Conservation (phyloP, 2,329 filamentous ascomycete species). For the Fusarium keratoplasticum region DNA sequence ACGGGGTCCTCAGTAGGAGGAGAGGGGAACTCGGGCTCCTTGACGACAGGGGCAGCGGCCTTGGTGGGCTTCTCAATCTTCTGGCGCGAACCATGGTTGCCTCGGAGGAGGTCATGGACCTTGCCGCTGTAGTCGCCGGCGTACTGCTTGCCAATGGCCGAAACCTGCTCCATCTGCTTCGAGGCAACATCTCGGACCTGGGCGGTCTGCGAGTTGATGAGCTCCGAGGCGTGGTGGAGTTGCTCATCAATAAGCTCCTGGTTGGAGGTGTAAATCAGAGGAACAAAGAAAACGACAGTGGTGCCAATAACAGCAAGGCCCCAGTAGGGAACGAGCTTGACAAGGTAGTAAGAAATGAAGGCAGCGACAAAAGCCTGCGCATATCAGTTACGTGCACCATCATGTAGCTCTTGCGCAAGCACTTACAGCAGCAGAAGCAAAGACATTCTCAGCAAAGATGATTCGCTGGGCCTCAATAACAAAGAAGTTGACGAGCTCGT, state of each 20-base stretch:
- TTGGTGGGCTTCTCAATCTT: slow-evolving; percentile 50
- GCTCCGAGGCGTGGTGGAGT: slow-evolving; percentile 66
- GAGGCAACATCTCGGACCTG: slow-evolving; percentile 71
- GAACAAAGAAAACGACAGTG: slow-evolving; percentile 70
- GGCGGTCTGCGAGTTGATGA: slow-evolving; percentile 71
- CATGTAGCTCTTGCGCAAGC: slow-evolving; percentile 21
- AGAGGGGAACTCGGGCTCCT: slow-evolving; percentile 51
- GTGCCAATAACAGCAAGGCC: slow-evolving; percentile 71
- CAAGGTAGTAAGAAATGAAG: slow-evolving; percentile 75
- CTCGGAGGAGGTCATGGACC: slow-evolving; percentile 72
- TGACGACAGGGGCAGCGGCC: slow-evolving; percentile 25
- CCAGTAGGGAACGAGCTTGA: slow-evolving; percentile 79
- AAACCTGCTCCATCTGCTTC: slow-evolving; percentile 73
- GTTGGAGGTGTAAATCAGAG: slow-evolving; percentile 74
- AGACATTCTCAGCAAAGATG: slow-evolving; percentile 75
- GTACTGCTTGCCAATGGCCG: slow-evolving; percentile 74
- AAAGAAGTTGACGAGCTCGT: slow-evolving; percentile 79
- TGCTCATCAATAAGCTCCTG: slow-evolving; percentile 76
- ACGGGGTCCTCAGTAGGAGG: slow-evolving; percentile 53
- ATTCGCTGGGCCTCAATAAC: slow-evolving; percentile 77
- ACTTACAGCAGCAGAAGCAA: slow-evolving; percentile 69
- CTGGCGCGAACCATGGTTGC: slow-evolving; percentile 58
- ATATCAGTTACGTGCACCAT: slow-evolving; percentile 28
- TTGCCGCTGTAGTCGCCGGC: slow-evolving; percentile 76
- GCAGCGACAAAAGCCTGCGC: slow-evolving; percentile 67